Base-by-base conservation (phyloP, 257 asterid genomes). In the Solanum pennellii region DNA sequence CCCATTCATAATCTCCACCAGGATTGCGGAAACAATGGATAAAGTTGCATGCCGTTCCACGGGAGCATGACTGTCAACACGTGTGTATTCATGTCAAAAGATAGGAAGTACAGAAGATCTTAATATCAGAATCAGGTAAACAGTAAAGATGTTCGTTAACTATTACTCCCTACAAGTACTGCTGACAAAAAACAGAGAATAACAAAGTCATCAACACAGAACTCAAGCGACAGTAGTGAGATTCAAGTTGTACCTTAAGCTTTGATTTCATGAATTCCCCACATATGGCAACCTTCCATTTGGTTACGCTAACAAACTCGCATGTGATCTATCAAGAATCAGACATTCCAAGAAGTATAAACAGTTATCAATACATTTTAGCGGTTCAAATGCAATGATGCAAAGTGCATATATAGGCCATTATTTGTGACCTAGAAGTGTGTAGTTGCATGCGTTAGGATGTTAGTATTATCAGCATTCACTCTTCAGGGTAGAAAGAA, bases 1-100 rank as follows among this genome's bases (percentile, higher is more conserved):
- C 99, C 99, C 99, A 97, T 90, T 95, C 99, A 92, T 97, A 97
- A 89, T 97, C 99, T 74, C 99, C 99, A 25, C 98, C 98, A 83
- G 99, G 99, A 89, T 97, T 97, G 84, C 91, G 94, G 86, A 97
- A 97, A 92, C 97, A 93, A 88, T 97, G 99, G 85, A 97, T 94
- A 86, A 97, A 97, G 91, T 95, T 97, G 96, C 99, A 97, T n/a
- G 98, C 89, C 5, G 87, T 91, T 91, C 99, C 99, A 83, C 98
- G 99, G 66, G 98, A 94, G 89, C 99, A 97, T 82, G 94, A 87
- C 99, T 97, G 86, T 72, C 82, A 91, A 88, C 86, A 92, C 76
- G 5, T 20, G 71, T 42, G 60, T 37, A 77, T 87, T 60, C 77
- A 82, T 89, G 72, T 84, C 41, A 77, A 59, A 59, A 49, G 11